These are phyloP conservation scores for Aspergillus sojae DNA, from an alignment of 2,329 filamentous ascomycete genomes.

Conservation along the genomic window DNA sequence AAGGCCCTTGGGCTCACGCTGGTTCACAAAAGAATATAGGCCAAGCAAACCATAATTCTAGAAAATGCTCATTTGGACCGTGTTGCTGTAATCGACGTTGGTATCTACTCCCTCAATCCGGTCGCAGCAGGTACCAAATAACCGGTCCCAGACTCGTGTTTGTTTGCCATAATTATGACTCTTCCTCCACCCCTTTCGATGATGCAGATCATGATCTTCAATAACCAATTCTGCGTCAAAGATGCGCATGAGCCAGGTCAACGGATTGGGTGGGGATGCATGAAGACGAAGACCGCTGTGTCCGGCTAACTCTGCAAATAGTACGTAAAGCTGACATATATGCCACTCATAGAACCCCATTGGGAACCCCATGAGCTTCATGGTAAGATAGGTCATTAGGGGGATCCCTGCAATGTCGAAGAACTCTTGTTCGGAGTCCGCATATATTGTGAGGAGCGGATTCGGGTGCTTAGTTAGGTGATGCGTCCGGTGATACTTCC, in stretches of 20 bases:
- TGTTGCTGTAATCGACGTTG: conserved; percentile 33
- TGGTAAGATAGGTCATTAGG: conserved; percentile 37
- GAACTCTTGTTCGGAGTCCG: conserved; percentile 44
- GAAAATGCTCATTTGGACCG: neutral
- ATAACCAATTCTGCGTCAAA: conserved; percentile 42
- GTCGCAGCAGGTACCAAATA: conserved; percentile 35
- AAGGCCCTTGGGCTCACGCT: fast-evolving
- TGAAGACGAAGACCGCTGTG: conserved; percentile 31
- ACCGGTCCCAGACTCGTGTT: conserved; percentile 35
- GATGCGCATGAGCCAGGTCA: conserved; percentile 34
- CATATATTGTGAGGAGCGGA: conserved; percentile 42
- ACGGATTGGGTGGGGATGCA: conserved; percentile 33
- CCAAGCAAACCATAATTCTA: neutral
- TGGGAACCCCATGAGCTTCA: conserved; percentile 39
- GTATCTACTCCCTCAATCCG: conserved; percentile 36
- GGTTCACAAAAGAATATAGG: too few relatives aligned
- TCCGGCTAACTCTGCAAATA: conserved; percentile 28
- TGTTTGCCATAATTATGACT: conserved; percentile 27
- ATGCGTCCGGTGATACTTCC: conserved; percentile 47
- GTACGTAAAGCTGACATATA: conserved; percentile 46
- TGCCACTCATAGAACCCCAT: conserved; percentile 51
- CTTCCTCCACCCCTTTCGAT: conserved; percentile 36
- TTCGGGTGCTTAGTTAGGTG: conserved; percentile 49
- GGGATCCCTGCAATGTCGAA: conserved; percentile 46
- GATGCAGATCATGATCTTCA: conserved; percentile 45